Evolutionary conservation across 257 asterid genomes (phyloP).

Genomic region (Capsicum pubescens): DNA sequence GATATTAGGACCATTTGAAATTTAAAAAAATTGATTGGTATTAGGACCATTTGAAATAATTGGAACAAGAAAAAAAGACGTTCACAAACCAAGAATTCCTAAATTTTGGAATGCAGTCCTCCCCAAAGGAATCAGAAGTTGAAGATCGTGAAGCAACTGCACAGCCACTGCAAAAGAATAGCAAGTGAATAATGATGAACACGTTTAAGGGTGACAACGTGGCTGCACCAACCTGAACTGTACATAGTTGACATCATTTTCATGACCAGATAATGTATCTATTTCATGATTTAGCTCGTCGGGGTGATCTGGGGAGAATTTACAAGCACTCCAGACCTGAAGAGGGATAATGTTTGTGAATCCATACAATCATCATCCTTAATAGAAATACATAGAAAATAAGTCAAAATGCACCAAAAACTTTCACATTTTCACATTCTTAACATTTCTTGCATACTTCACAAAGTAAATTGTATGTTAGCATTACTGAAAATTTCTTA

Average conservation of each 20-base stretch:
- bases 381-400: constrained; percentile 24
- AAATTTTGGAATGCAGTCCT: constrained; percentile 77
- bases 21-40: neutral
- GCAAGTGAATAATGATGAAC: constrained; percentile 38
- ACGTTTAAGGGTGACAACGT: constrained; percentile 29
- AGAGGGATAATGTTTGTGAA: constrained; percentile 26
- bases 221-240: constrained; percentile 82
- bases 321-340: constrained; percentile 94
- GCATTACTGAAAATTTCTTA: neutral
- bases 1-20: neutral
- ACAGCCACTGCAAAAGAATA: constrained; percentile 75
- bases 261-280: constrained; percentile 91
- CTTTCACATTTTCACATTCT: neutral
- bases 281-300: constrained; percentile 85
- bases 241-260: constrained; percentile 93
- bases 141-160: constrained; percentile 81
- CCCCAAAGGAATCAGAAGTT: constrained; percentile 61
- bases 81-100: constrained; percentile 79
- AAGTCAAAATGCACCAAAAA: constrained; percentile 15
- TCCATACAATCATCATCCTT: constrained; percentile 30
- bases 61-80: constrained; percentile 29
- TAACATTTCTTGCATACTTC: constrained; percentile 22
- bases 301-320: constrained; percentile 68
- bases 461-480: neutral
- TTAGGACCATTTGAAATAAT: constrained; percentile 22